Evolutionary conservation across 768 basidiomycete species (phyloP).

Genomic region (Xerocomellus chrysenteron): DNA sequence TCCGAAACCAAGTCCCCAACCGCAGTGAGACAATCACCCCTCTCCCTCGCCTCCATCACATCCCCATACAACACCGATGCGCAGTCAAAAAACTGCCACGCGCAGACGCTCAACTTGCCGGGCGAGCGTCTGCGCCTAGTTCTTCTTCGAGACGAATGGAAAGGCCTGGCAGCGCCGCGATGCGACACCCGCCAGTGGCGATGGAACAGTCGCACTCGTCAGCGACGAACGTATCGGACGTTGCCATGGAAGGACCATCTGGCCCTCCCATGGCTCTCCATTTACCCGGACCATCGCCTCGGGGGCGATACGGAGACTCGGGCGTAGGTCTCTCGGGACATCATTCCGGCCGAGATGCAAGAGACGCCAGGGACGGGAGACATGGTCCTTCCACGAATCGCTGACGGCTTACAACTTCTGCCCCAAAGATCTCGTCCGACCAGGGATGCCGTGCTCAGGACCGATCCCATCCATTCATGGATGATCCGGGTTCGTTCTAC

Average conservation of each 20-base stretch:
- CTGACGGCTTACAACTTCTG: slow-evolving; percentile 11
- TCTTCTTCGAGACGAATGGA: slow-evolving; percentile 30
- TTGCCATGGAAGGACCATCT: slow-evolving; percentile 31
- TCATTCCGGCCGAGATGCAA: slow-evolving; percentile 36
- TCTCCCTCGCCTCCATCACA: slow-evolving; percentile 43
- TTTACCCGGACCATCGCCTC: slow-evolving; percentile 32
- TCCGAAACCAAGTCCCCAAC: slow-evolving; percentile 34
- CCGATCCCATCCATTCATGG: slow-evolving; percentile 8
- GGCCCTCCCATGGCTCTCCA: slow-evolving; percentile 34
- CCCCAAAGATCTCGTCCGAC: neutral
- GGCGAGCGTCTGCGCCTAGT: slow-evolving; percentile 76
- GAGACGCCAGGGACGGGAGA: slow-evolving; percentile 31
- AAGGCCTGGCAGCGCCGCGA: slow-evolving; percentile 37
- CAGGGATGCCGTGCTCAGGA: neutral
- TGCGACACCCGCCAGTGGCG: slow-evolving; percentile 36
- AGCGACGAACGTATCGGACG: slow-evolving; percentile 20
- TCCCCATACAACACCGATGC: slow-evolving; percentile 37
- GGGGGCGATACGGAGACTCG: slow-evolving; percentile 37
- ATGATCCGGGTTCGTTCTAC: slow-evolving; percentile 6
- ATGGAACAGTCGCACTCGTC: slow-evolving; percentile 27
- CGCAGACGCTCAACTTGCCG: slow-evolving; percentile 72
- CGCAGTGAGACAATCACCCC: slow-evolving; percentile 37
- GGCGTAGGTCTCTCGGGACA: slow-evolving; percentile 23
- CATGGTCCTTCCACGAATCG: slow-evolving; percentile 31
- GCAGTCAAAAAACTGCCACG: slow-evolving; percentile 74